These are phyloP conservation scores for Phialocephala sp. DNA, from an alignment of 2,329 filamentous ascomycete genomes.

Conservation along the genomic window DNA sequence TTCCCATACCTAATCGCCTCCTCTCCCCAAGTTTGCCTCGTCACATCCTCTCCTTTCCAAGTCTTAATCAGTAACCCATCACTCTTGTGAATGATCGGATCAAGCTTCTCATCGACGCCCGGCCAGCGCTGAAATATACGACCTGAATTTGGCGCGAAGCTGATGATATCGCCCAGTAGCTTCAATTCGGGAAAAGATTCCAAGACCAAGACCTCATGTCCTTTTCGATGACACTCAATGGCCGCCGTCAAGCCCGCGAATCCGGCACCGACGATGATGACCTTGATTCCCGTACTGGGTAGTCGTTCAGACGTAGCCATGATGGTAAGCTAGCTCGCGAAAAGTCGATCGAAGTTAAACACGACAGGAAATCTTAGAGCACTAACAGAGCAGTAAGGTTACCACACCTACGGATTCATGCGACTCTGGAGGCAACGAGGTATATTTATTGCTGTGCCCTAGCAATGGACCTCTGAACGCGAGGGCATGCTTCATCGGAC, in stretches of 20 bases:
- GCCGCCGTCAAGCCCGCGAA: constrained; percentile 66
- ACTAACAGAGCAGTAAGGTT: neutral
- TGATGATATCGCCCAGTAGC: constrained; percentile 56
- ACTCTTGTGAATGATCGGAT: constrained; percentile 53
- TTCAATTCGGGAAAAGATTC: constrained; percentile 54
- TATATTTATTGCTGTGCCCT: constrained; percentile 1
- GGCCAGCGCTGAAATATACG: constrained; percentile 63
- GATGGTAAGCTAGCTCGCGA: neutral
- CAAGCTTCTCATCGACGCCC: constrained; percentile 53
- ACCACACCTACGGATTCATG: neutral
- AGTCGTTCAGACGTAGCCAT: constrained; percentile 47
- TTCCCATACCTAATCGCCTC: constrained; percentile 50
- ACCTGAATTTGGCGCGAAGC: constrained; percentile 61
- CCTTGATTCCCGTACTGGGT: constrained; percentile 52
- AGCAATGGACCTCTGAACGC: neutral
- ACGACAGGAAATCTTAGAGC: constrained; percentile 1
- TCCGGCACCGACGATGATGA: constrained; percentile 60
- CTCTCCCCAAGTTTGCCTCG: constrained; percentile 51
- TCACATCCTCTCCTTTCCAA: constrained; percentile 56
- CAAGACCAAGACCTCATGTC: constrained; percentile 57
- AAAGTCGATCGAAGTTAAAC: neutral
- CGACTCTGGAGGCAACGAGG: neutral
- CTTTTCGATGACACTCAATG: constrained; percentile 65
- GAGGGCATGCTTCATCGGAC: neutral
- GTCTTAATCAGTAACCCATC: constrained; percentile 49